A percentile compares a stretch with the other conserved stretches of the same genome.
Evolutionary conservation across 306 rosid genomes (phyloP).

Genomic region (Prunus armeniaca): DNA sequence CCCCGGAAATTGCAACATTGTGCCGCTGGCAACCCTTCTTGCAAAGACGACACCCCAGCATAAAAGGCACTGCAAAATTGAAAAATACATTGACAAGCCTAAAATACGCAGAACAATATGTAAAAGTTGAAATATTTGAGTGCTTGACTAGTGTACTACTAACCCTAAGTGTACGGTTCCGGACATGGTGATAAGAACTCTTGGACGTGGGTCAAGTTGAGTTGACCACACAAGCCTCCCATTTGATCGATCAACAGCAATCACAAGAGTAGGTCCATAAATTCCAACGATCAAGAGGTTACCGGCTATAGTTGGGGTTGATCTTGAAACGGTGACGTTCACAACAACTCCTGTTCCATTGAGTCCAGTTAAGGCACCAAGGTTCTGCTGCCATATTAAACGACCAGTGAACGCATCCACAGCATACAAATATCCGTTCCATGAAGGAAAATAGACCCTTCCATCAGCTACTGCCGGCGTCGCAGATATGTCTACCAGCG

Average conservation of each 20-base stretch:
- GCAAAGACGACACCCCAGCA: slow-evolving; percentile 41
- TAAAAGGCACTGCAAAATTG: slow-evolving; percentile 23
- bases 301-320: slow-evolving; percentile 28
- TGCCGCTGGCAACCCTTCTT: slow-evolving; percentile 27
- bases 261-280: slow-evolving; percentile 37
- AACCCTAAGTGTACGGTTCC: slow-evolving; percentile 36
- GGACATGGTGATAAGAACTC: slow-evolving; percentile 29
- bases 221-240: slow-evolving; percentile 37
- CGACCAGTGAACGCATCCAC: slow-evolving; percentile 29
- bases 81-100: neutral
- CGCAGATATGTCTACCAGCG: slow-evolving; percentile 35
- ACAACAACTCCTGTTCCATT: slow-evolving; percentile 30
- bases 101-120: too few species aligned
- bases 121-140: neutral
- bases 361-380: slow-evolving; percentile 26
- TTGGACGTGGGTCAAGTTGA: slow-evolving; percentile 31
- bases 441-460: slow-evolving; percentile 39
- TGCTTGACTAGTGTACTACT: slow-evolving; percentile 1
- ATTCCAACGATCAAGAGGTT: slow-evolving; percentile 32
- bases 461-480: slow-evolving; percentile 35
- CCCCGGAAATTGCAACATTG: slow-evolving; percentile 44
- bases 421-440: slow-evolving; percentile 38
- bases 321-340: slow-evolving; percentile 33
- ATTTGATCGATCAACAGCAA: slow-evolving; percentile 22
- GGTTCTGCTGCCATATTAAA: slow-evolving; percentile 33